phyloP scores from a whole-genome alignment of 2,329 filamentous ascomycete species.

The Fusarium camptoceras region DNA sequence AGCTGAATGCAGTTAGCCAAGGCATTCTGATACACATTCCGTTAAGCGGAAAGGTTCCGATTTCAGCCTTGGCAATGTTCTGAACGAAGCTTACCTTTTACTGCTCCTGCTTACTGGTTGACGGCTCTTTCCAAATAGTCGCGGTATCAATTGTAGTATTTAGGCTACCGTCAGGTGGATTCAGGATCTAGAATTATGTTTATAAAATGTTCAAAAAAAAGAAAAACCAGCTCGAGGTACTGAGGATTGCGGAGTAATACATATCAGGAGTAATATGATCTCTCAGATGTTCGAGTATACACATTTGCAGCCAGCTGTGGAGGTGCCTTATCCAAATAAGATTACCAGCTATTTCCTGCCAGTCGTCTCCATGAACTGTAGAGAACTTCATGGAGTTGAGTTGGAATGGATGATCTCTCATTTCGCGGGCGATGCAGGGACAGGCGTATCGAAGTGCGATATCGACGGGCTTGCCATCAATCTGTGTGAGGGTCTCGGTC shows the following conservation, averaged over 20 bases:
- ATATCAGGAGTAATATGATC: background rate
- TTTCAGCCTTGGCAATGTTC: background rate
- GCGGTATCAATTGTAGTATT: fast-evolving
- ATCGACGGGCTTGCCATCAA: no score
- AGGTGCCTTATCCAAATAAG: background rate
- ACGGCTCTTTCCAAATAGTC: fast-evolving
- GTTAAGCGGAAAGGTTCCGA: background rate
- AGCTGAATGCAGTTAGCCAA: background rate
- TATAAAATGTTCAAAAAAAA: fast-evolving
- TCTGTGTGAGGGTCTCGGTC: no score
- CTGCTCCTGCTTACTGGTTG: fast-evolving
- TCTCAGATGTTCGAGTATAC: background rate
- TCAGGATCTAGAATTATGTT: fast-evolving
- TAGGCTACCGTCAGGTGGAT: fast-evolving
- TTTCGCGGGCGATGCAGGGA: no score
- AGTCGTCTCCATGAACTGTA: background rate
- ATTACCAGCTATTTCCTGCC: background rate
- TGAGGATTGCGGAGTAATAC: background rate
- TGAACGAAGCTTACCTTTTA: fast-evolving
- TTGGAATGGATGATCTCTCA: no score
- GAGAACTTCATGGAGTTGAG: background rate
- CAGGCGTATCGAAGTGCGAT: no score
- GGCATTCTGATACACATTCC: background rate
- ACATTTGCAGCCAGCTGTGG: background rate
- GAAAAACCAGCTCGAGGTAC: background rate